A percentile compares a stretch with the other conserved stretches of the same genome.
Evolutionary conservation across 2,329 filamentous ascomycete species (phyloP).

Genomic region (Paracorniculantispora psalliotae): DNA sequence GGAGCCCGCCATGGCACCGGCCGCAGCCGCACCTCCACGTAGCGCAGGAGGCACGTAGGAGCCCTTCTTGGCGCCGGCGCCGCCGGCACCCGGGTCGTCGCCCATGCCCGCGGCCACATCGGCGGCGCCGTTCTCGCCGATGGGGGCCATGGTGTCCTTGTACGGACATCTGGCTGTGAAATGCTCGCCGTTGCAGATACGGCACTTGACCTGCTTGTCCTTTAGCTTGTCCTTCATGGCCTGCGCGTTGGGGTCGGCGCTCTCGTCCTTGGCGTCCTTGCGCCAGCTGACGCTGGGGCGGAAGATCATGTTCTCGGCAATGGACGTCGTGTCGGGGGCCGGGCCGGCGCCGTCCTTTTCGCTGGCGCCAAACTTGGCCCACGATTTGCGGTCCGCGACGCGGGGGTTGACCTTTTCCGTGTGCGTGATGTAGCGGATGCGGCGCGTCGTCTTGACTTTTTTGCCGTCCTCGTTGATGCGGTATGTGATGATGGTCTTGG

Average conservation of each 20-base stretch:
- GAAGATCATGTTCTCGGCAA: constrained; percentile 98
- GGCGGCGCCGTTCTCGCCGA: constrained; percentile 54
- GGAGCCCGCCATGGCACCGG: constrained; percentile 62
- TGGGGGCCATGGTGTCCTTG: constrained; percentile 98
- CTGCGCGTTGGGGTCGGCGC: constrained; percentile 67
- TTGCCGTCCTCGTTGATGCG: constrained; percentile 87
- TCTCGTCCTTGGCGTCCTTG: constrained; percentile 77
- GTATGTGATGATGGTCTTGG: constrained; percentile 90
- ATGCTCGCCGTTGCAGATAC: constrained; percentile 98
- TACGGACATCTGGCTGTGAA: constrained; percentile 98
- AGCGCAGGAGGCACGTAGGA: constrained; percentile 94
- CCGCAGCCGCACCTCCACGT: constrained; percentile 60
- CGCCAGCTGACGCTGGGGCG: constrained; percentile 91
- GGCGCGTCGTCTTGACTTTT: constrained; percentile 95
- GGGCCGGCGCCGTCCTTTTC: constrained; percentile 81
- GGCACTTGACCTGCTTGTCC: constrained; percentile 99
- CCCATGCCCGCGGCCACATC: constrained; percentile 53
- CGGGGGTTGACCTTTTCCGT: constrained; percentile 94
- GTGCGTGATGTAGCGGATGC: constrained; percentile 86
- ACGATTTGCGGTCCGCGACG: constrained; percentile 89
- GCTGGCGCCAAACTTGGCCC: constrained; percentile 88
- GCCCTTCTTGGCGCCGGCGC: constrained; percentile 59
- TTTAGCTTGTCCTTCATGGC: constrained; percentile 78
- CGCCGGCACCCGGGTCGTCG: constrained; percentile 44
- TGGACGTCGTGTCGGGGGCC: constrained; percentile 80